Percentiles rank a stretch among this genome's conserved stretches.
Conservation (phyloP, 169 alveolate genomes). For the Miamiensis avidus region DNA sequence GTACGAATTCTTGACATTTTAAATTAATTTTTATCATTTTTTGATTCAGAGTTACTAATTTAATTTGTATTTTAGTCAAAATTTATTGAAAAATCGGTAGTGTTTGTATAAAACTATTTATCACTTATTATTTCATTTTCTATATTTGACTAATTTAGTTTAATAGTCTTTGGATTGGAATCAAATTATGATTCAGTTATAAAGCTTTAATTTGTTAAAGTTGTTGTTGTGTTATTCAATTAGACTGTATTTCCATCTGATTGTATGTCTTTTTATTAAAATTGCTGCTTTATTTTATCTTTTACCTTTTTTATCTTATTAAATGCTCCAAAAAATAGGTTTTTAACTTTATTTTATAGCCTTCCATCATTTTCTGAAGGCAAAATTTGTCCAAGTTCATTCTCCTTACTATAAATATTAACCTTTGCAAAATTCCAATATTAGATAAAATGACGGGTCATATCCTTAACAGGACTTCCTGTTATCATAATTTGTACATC, state of each 20-base stretch:
- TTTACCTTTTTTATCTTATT: neutral
- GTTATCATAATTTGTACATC: slow-evolving; percentile 69
- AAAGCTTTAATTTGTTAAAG: neutral
- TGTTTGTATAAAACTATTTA: too few relatives aligned
- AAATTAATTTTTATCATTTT: neutral
- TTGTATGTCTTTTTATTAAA: neutral
- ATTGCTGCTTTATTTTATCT: neutral
- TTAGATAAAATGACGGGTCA: slow-evolving; percentile 79
- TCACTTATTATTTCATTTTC: too few relatives aligned
- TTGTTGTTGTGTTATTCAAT: neutral
- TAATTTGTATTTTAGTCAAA: too few relatives aligned
- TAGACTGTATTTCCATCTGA: neutral
- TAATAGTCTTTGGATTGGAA: neutral
- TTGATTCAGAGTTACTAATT: too few relatives aligned
- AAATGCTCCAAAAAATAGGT: too few relatives aligned
- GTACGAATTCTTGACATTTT: neutral
- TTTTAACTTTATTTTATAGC: neutral
- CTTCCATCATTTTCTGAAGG: neutral
- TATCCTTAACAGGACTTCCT: slow-evolving; percentile 85
- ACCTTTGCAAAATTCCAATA: slow-evolving; percentile 68
- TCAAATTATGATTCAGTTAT: too few relatives aligned
- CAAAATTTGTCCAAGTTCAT: neutral
- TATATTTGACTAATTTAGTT: too few relatives aligned
- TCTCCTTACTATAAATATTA: slow-evolving; percentile 10
- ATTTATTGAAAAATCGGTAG: too few relatives aligned